Base-by-base conservation (phyloP, 1,284 basidiomycete genomes). In the Meripilus lineatus region DNA sequence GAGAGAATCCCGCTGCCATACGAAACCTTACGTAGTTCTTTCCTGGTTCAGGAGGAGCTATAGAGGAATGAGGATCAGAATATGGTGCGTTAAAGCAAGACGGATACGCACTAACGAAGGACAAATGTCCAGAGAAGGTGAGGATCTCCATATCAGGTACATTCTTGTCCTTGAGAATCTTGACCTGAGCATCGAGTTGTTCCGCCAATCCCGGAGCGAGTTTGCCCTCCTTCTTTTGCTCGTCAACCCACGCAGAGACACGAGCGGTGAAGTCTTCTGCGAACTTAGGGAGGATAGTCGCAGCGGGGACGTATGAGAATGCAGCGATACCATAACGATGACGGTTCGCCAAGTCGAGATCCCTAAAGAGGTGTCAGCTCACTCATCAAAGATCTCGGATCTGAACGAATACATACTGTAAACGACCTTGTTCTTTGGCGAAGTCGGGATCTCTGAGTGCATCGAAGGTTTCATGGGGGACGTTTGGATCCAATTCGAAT, bases 21-120 rank as follows among this genome's bases (percentile, higher is more conserved):
- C n/a, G 45, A 40, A 71, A 20, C 45, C 66, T 54, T 48, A 57
- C 24, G 40, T 64, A 64, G 35, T 58, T 54, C 50, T 62, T 64
- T 18, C 54, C 59, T 0, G 51, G 45, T 26, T 39, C 33, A 18
- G 63, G 58, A 0, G 54, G 44, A 39, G 57, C 61, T 61, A 35
- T 15, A 6, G 18, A 14, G 5, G 37, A 13, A n/a, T n/a, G n/a
- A n/a, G n/a, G n/a, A n/a, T n/a, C n/a, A n/a, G n/a, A n/a, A n/a
- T n/a, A n/a, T n/a, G n/a, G n/a, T n/a, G n/a, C n/a, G n/a, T n/a
- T n/a, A n/a, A n/a, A 39, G 11, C n/a, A 18, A 24, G 20, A 21
- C 14, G 23, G 22, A 3, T n/a, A 26, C 18, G 26, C 3, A n/a
- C n/a, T n/a, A n/a, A n/a, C n/a, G n/a, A n/a, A n/a, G n/a, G n/a